Conservation (phyloP, 1,284 basidiomycete species). For the Cutaneotrichosporon dermatis region DNA sequence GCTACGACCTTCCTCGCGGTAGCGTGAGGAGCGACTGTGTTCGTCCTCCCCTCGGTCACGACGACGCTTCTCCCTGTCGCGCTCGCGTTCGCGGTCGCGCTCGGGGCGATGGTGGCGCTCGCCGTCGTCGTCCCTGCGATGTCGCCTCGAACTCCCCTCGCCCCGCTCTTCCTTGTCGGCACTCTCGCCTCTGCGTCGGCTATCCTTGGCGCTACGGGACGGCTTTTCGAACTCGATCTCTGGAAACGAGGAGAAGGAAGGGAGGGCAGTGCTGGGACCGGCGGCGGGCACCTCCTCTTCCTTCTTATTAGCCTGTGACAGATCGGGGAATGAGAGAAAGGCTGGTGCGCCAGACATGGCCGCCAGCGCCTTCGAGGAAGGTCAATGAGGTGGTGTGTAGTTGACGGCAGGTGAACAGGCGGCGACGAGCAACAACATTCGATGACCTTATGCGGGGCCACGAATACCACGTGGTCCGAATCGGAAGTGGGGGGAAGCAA, state of each 20-base stretch:
- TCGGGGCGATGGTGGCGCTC: slow-evolving; percentile 1
- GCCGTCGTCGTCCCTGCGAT: not conserved
- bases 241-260: slow-evolving; percentile 21
- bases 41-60: not conserved
- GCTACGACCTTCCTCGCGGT: slow-evolving; percentile 1
- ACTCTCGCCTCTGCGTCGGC: not conserved
- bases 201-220: no score
- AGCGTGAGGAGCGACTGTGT: not conserved
- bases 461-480: no score
- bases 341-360: slow-evolving; percentile 12
- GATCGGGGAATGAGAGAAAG: slow-evolving; percentile 18
- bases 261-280: not conserved
- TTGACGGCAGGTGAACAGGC: no score
- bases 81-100: not conserved
- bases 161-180: not conserved
- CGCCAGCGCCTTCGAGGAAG: no score
- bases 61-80: not conserved
- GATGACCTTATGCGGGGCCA: not conserved
- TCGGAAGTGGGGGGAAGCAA: no score
- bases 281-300: not conserved
- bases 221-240: slow-evolving; percentile 9
- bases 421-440: not conserved
- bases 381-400: not conserved
- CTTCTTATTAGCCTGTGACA: not conserved
- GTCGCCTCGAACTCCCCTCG: not conserved